phyloP scores from a whole-genome alignment of 2,329 filamentous ascomycete genomes.

The Alternaria conjuncta region DNA sequence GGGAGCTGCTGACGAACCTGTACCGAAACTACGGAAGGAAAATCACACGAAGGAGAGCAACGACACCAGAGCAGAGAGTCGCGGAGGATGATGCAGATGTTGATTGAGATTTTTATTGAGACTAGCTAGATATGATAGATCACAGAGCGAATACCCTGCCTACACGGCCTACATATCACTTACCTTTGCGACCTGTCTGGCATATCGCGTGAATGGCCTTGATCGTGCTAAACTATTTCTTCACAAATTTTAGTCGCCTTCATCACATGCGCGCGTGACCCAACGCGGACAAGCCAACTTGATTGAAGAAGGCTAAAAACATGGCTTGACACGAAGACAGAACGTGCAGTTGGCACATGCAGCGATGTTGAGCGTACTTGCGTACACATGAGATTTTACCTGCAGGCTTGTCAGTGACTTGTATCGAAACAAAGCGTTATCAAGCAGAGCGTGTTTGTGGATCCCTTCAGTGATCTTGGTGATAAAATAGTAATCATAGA shows the following conservation, averaged over 20 bases:
- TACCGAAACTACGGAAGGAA: conserved; percentile 44
- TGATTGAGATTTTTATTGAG: background rate
- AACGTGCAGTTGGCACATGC: background rate
- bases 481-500: conserved; percentile 64
- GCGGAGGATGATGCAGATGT: background rate
- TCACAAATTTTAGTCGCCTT: background rate
- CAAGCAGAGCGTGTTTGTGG: conserved; percentile 18
- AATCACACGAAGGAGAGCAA: conserved; percentile 31
- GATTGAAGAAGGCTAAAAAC: background rate
- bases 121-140: background rate
- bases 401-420: conserved; percentile 33
- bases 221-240: background rate
- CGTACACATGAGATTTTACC: conserved; percentile 2
- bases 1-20: conserved; percentile 39
- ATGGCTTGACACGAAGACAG: background rate
- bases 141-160: background rate
- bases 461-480: conserved; percentile 73
- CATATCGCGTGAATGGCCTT: background rate
- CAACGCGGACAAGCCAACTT: background rate
- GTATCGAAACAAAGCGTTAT: conserved; percentile 1
- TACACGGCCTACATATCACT: background rate
- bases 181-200: background rate
- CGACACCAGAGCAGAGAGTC: background rate
- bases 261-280: background rate
- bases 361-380: background rate